A percentile compares a stretch with the other conserved stretches of the same genome.
Evolutionary conservation across 164 flowering plant genomes (phyloP).

Genomic region (Magnolia sinica): DNA sequence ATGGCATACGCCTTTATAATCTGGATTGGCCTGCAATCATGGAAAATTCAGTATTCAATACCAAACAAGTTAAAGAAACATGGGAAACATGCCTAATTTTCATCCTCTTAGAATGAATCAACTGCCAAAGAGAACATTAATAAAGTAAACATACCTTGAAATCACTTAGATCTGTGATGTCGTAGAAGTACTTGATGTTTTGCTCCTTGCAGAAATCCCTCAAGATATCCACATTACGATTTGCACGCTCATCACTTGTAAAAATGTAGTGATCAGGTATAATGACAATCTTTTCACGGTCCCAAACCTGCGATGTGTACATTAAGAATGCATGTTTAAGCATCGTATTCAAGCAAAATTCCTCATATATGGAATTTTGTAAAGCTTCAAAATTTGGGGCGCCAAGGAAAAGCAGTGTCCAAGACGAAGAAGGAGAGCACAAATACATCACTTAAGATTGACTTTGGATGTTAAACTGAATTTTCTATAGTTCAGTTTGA

Average conservation of each 20-base stretch:
- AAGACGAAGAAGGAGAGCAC: too few species aligned
- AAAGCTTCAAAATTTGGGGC: not conserved
- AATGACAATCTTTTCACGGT: constrained; percentile 90
- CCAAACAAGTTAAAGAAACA: not conserved
- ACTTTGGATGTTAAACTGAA: not conserved
- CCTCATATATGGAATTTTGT: not conserved
- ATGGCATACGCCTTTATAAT: constrained; percentile 98
- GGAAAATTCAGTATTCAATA: not conserved
- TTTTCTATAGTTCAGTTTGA: too few species aligned
- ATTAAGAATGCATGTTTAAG: constrained; percentile 4
- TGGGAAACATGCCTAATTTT: constrained; percentile 32
- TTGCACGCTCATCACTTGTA: constrained; percentile 90
- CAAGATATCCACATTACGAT: constrained; percentile 93
- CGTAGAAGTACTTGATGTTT: constrained; percentile 94
- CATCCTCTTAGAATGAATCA: not conserved
- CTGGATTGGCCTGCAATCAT: constrained; percentile 84
- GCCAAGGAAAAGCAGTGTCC: not conserved
- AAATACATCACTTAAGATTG: too few species aligned
- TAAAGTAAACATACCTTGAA: constrained; percentile 53
- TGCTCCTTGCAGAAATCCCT: constrained; percentile 89
- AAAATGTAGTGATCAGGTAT: constrained; percentile 98
- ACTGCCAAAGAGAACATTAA: not conserved
- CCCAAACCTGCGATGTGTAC: constrained; percentile 73
- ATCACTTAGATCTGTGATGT: constrained; percentile 81
- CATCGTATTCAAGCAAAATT: not conserved